Conservation (phyloP, 106 monocot genomes). For the Amphibolis antarctica region DNA sequence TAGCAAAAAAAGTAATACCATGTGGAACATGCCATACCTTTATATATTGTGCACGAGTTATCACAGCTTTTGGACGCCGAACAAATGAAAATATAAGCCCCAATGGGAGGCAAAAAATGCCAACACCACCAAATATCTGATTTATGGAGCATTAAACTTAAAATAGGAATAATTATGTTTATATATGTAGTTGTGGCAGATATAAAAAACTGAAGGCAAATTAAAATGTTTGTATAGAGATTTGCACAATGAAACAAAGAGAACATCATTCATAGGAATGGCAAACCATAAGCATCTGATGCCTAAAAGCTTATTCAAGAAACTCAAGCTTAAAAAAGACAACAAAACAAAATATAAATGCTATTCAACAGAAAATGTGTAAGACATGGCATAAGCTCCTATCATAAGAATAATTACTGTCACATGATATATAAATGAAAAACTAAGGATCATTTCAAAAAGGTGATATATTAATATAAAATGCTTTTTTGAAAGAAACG, state of each 20-base stretch:
- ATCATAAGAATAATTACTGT: no score
- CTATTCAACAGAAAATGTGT: background rate
- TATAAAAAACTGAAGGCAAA: background rate
- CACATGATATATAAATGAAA: no score
- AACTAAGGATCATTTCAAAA: no score
- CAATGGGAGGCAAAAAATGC: conserved; percentile 77
- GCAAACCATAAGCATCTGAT: no score
- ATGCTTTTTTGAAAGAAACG: no score
- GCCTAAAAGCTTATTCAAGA: background rate
- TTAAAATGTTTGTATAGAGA: background rate
- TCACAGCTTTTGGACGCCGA: conserved; percentile 87
- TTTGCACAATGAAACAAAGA: no score
- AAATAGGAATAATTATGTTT: background rate
- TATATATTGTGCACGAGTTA: conserved; percentile 97
- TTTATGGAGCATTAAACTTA: background rate
- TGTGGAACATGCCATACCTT: conserved; percentile 34
- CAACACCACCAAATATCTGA: conserved; percentile 93
- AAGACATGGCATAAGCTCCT: background rate
- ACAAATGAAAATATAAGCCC: conserved; percentile 84
- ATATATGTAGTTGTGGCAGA: background rate
- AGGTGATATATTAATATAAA: no score
- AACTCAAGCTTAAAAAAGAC: background rate
- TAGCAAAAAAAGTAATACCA: background rate
- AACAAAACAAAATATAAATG: background rate
- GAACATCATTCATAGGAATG: no score